Evolutionary conservation across 2,329 filamentous ascomycete species (phyloP), one percentile per base, ranked within the genome.

Genomic region (Alternaria infectoria): DNA sequence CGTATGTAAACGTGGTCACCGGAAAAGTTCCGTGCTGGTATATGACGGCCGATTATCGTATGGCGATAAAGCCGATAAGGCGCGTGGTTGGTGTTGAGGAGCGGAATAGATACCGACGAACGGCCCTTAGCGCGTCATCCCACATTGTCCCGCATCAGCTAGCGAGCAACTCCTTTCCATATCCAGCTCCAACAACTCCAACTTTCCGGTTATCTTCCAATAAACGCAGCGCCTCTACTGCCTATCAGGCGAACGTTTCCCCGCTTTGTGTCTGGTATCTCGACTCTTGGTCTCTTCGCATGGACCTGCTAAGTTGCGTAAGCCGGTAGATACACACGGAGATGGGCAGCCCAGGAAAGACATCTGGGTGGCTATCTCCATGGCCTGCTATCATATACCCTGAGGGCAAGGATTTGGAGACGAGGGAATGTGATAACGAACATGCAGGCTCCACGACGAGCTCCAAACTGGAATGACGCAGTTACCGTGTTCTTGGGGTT

Each of bases 91-190:
- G 44, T 57, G 54, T 56, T 60, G 45, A 49, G 23, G 54, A 23
- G 61, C 54, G 64, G 61, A 58, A 64, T 19, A 13, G 36, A 54
- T 45, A 10, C 63, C 59, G 59, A 23, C 19, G 5, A 19, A 43
- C 21, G 21, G 46, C 17, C 10, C 25, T n/a, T 47, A 36, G 32
- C 32, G 49, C 44, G 36, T 49, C 50, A 51, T 40, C 28, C 21
- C 11, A 50, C 54, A 23, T 56, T 19, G 28, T 54, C 59, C 50
- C 56, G 51, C 59, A 26, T 36, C 23, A 32, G 30, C 50, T 54
- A 54, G 32, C 30, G 47, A 25, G 32, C 50, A 10, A 25, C 60
- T 36, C 28, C 28, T 43, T 30, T 17, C 40, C 17, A 25, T 9
- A 45, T 46, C 8, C 40, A 23, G 25, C 26, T 54, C 25, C 23